Conservation (phyloP, 73 alveolate genomes). For the Tetrahymena elliotti region DNA sequence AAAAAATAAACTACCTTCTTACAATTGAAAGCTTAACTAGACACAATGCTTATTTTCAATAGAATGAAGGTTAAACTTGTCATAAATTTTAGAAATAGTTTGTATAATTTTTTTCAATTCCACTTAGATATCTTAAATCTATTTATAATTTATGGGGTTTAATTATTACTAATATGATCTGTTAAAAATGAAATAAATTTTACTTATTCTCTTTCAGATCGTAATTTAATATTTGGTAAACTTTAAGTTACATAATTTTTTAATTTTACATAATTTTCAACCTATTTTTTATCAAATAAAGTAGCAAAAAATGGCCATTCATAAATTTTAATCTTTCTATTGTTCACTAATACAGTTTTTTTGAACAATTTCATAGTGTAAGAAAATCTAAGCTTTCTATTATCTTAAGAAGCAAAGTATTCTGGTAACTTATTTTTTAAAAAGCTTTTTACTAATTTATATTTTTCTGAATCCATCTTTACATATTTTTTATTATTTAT, state of each 20-base stretch:
- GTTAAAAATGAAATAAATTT: neutral
- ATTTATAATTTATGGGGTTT: neutral
- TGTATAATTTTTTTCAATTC: neutral
- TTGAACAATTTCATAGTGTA: neutral
- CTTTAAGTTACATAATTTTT: neutral
- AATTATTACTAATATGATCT: neutral
- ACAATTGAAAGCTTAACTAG: neutral
- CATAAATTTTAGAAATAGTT: neutral
- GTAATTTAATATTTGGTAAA: neutral
- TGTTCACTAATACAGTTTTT: neutral
- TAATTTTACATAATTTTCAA: neutral
- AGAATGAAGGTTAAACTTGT: neutral
- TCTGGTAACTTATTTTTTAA: neutral
- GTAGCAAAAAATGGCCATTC: neutral
- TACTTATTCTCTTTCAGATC: neutral
- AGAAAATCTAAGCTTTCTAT: neutral
- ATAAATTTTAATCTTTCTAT: neutral
- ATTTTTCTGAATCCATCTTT: neutral
- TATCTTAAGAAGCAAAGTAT: neutral
- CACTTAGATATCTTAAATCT: neutral
- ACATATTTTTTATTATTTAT: no score
- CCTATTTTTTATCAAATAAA: neutral
- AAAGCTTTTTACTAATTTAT: neutral
- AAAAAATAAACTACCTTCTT: neutral
- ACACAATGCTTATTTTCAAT: neutral